These are phyloP conservation scores for Elongisporangium anandrum DNA, from an alignment of 352 stramenopile genomes.

Conservation along the genomic window DNA sequence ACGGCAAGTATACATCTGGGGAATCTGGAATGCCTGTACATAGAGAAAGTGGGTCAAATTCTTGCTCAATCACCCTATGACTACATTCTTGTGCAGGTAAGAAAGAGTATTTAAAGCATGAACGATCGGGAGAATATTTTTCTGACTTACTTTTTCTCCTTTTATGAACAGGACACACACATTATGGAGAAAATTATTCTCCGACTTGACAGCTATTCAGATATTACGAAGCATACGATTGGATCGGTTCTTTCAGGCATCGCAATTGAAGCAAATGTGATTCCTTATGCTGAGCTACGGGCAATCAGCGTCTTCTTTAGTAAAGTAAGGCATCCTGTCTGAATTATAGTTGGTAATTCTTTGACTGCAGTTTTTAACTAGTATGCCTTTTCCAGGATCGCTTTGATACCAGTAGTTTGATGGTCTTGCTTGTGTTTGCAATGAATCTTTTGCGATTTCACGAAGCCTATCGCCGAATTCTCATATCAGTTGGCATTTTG, in stretches of 20 bases:
- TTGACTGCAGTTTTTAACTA: conserved; percentile 10
- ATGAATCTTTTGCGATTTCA: conserved; percentile 45
- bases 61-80: conserved; percentile 36
- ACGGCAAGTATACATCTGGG: no score
- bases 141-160: background rate
- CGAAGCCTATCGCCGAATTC: conserved; percentile 30
- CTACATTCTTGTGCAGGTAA: conserved; percentile 51
- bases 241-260: conserved; percentile 50
- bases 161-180: conserved; percentile 28
- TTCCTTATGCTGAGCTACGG: conserved; percentile 43
- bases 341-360: background rate
- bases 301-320: conserved; percentile 27
- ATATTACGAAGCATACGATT: conserved; percentile 45
- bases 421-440: conserved; percentile 33
- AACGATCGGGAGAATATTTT: conserved; percentile 1
- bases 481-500: conserved; percentile 32
- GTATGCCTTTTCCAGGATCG: conserved; percentile 9
- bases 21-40: conserved; percentile 35
- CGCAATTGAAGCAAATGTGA: conserved; percentile 51
- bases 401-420: conserved; percentile 17
- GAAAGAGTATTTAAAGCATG: conserved; percentile 16
- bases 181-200: conserved; percentile 33
- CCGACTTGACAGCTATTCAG: conserved; percentile 34
- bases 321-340: conserved; percentile 13
- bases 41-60: conserved; percentile 47